These are phyloP conservation scores for Plasmodium adleri DNA, from an alignment of 169 alveolate species.

Conservation along the genomic window DNA sequence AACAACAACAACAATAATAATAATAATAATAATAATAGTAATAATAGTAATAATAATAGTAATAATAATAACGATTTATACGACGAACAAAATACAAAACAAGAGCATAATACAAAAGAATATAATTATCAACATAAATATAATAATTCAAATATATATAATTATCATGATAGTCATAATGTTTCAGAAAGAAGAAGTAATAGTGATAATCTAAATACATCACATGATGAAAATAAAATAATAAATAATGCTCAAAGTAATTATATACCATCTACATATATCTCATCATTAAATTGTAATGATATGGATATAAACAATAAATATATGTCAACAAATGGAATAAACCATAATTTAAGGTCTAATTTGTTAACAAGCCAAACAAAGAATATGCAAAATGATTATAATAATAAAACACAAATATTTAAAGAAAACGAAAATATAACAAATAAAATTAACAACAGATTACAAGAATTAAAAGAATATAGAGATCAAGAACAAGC, in stretches of 20 bases:
- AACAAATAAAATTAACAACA: conserved; percentile 26
- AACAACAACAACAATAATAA: too few species aligned
- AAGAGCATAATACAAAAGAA: neutral
- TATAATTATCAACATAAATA: neutral
- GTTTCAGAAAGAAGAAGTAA: neutral
- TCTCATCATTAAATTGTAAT: too few species aligned
- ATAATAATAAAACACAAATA: neutral
- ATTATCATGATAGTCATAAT: neutral
- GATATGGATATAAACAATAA: neutral
- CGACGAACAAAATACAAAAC: neutral
- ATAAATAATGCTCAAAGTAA: neutral
- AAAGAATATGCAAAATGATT: neutral
- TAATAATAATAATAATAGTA: too few species aligned
- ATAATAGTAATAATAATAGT: neutral
- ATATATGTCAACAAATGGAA: conserved; percentile 11
- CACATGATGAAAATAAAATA: neutral
- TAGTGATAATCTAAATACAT: conserved; percentile 5
- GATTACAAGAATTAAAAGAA: conserved; percentile 54
- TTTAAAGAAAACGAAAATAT: conserved; percentile 26
- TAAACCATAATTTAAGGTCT: neutral
- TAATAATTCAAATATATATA: conserved; percentile 5
- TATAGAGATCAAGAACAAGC: conserved; percentile 49
- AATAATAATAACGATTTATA: neutral
- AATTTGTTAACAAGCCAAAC: neutral
- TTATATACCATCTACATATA: too few species aligned